Conservation (phyloP, 257 asterid species). For the Przewalskia tangutica region DNA sequence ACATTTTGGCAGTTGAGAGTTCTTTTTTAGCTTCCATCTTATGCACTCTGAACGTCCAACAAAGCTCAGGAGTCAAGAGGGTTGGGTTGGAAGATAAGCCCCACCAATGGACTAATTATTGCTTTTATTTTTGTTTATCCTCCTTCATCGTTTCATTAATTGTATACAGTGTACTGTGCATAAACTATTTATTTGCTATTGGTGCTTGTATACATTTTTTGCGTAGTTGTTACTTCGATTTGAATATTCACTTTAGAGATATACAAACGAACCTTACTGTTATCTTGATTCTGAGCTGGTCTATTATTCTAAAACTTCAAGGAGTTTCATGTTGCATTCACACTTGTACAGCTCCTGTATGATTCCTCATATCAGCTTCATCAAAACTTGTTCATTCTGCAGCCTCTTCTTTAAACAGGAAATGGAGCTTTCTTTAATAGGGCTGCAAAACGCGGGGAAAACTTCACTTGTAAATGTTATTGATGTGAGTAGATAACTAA, state of each 20-base stretch:
- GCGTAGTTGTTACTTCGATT: neutral
- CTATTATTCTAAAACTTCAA: neutral
- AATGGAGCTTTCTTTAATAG: slow-evolving; percentile 96
- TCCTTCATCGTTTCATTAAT: neutral
- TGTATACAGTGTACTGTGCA: neutral
- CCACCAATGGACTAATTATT: neutral
- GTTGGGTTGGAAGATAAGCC: neutral
- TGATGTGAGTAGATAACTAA: slow-evolving; percentile 55
- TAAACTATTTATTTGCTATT: neutral
- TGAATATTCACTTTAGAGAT: neutral
- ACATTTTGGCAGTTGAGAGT: neutral
- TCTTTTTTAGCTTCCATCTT: neutral
- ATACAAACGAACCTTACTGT: neutral
- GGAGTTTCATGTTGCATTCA: neutral
- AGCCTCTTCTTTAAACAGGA: slow-evolving; percentile 98
- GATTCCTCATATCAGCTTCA: neutral
- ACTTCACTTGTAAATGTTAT: slow-evolving; percentile 92
- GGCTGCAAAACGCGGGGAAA: slow-evolving; percentile 95
- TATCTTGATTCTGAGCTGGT: neutral
- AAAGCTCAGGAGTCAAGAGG: neutral
- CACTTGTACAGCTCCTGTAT: neutral
- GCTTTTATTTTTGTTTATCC: neutral
- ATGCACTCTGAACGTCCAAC: neutral
- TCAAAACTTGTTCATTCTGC: slow-evolving; percentile 11
- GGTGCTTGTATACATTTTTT: neutral